These are phyloP conservation scores for Mycena chlorophos DNA, from an alignment of 768 basidiomycete species.

Conservation along the genomic window DNA sequence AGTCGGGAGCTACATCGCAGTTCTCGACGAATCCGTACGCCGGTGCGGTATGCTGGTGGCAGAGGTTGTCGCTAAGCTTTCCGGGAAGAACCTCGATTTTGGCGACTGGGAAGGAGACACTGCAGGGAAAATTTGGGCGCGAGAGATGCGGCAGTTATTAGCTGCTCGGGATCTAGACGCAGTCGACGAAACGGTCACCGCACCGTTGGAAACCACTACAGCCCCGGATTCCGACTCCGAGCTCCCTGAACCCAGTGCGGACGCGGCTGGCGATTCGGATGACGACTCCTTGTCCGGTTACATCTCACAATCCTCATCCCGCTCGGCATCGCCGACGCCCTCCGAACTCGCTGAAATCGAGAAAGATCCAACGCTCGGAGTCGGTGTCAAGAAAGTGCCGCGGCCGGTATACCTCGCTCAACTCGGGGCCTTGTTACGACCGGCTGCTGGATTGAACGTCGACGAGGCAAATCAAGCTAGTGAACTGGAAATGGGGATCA, in stretches of 20 bases:
- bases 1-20: slow-evolving; percentile 74
- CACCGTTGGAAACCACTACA: slow-evolving; percentile 7
- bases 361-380: slow-evolving; percentile 77
- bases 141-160: slow-evolving; percentile 57
- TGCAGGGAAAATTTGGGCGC: slow-evolving; percentile 63
- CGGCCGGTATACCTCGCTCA: slow-evolving; percentile 90
- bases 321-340: slow-evolving; percentile 78
- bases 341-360: slow-evolving; percentile 82
- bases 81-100: slow-evolving; percentile 72
- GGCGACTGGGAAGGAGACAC: slow-evolving; percentile 81
- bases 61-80: slow-evolving; percentile 68
- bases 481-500: slow-evolving; percentile 77
- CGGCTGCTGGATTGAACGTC: slow-evolving; percentile 48
- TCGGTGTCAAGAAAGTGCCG: slow-evolving; percentile 67
- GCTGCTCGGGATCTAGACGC: slow-evolving; percentile 53
- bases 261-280: slow-evolving; percentile 67
- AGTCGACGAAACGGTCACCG: slow-evolving; percentile 22
- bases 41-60: slow-evolving; percentile 92
- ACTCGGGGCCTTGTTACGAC: slow-evolving; percentile 73
- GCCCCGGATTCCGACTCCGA: slow-evolving; percentile 5
- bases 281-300: slow-evolving; percentile 87
- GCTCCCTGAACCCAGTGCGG: slow-evolving; percentile 22
- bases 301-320: slow-evolving; percentile 61
- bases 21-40: slow-evolving; percentile 73
- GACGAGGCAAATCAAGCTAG: slow-evolving; percentile 67